Percentiles rank a stretch among this genome's conserved stretches.
Conservation (phyloP, 352 stramenopile genomes). For the Thraustochytrium striatum region DNA sequence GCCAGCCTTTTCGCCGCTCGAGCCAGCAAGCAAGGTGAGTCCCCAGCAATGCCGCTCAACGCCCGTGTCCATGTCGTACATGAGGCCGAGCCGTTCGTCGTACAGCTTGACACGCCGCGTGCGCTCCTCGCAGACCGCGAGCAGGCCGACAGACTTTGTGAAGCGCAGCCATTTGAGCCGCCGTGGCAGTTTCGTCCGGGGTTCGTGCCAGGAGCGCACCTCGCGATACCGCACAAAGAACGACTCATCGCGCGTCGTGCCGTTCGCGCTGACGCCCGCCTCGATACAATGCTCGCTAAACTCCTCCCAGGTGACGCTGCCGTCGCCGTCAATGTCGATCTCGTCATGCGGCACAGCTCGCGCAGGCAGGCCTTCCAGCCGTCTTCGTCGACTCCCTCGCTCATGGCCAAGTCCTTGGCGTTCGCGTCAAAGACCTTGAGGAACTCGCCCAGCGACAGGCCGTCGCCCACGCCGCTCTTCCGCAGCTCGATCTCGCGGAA, state of each 20-base stretch:
- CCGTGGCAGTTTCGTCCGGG: background rate
- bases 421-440: background rate
- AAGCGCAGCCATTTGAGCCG: background rate
- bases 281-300: conserved; percentile 2
- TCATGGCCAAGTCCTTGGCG: background rate
- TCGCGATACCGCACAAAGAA: background rate
- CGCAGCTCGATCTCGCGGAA: background rate
- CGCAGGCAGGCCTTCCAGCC: background rate
- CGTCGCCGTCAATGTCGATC: background rate
- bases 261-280: background rate
- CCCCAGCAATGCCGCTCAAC: no score
- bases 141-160: background rate
- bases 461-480: background rate
- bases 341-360: background rate
- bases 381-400: background rate
- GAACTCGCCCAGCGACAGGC: background rate
- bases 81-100: background rate
- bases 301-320: background rate
- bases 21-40: no score
- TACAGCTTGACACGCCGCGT: background rate
- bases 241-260: background rate
- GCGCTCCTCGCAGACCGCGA: background rate
- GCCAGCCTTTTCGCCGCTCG: no score
- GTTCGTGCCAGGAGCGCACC: background rate
- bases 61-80: background rate